Percentiles rank a stretch among this genome's conserved stretches.
These are phyloP conservation scores for Aspergillus fumigatiaffinis DNA, from an alignment of 2,329 filamentous ascomycete genomes.

Conservation along the genomic window DNA sequence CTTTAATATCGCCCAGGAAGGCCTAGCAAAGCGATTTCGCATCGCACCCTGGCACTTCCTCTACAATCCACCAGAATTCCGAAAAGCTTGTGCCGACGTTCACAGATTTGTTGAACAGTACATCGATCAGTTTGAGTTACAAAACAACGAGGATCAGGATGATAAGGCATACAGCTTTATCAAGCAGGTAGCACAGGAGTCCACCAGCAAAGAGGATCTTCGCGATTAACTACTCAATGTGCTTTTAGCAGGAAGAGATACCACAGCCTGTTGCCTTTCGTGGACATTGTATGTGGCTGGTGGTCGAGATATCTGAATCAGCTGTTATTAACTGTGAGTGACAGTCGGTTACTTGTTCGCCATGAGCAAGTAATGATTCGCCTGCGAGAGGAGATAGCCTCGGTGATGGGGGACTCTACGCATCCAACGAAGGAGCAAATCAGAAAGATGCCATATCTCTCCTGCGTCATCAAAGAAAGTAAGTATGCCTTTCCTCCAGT, in stretches of 20 bases:
- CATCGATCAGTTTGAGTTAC: not conserved
- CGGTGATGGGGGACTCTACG: not conserved
- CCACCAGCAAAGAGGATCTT: not conserved
- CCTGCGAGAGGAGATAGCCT: slow-evolving; percentile 3
- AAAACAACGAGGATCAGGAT: not conserved
- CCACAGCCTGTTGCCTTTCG: slow-evolving; percentile 19
- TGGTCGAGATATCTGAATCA: too few species aligned
- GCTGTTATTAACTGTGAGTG: not conserved
- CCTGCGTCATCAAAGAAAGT: slow-evolving; percentile 10
- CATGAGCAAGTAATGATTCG: slow-evolving; percentile 2
- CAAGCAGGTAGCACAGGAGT: not conserved
- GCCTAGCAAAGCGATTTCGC: not conserved
- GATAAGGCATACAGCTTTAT: not conserved
- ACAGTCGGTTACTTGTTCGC: slow-evolving; percentile 7
- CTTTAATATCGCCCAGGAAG: slow-evolving; percentile 19
- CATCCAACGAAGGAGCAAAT: slow-evolving; percentile 4
- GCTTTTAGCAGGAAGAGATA: slow-evolving; percentile 22
- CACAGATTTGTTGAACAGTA: not conserved
- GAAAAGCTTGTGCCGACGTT: not conserved
- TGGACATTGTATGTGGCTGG: slow-evolving; percentile 15
- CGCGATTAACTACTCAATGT: slow-evolving; percentile 22
- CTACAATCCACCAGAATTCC: not conserved
- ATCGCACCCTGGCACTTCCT: not conserved
- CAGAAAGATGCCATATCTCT: slow-evolving; percentile 13
- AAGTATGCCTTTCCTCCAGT: not conserved